phyloP scores from a whole-genome alignment of 371 early-diverging fungal species.

The Apophysomyces sp. region DNA sequence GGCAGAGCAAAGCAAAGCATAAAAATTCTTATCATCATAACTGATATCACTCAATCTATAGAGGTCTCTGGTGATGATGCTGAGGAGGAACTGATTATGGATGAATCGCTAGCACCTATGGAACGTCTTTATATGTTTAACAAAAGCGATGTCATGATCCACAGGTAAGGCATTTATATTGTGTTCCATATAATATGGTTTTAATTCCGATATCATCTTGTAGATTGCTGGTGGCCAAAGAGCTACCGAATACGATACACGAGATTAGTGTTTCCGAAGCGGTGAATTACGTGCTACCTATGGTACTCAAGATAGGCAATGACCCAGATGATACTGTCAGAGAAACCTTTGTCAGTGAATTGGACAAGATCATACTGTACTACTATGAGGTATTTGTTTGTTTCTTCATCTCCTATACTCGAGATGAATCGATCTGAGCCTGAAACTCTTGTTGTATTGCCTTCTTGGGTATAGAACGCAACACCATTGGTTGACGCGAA shows the following conservation, averaged over 20 bases:
- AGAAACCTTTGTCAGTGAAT: conserved; percentile 52
- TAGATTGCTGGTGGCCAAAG: conserved; percentile 37
- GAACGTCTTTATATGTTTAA: conserved; percentile 51
- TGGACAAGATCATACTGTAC: conserved; percentile 51
- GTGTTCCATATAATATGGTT: background rate
- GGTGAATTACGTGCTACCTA: conserved; percentile 45
- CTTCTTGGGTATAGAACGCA: conserved; percentile 18
- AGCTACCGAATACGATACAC: conserved; percentile 37
- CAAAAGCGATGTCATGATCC: conserved; percentile 45
- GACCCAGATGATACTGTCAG: conserved; percentile 52
- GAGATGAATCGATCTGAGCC: background rate
- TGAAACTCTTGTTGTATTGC: background rate
- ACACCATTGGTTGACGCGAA: conserved; percentile 18
- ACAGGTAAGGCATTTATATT: conserved; percentile 29
- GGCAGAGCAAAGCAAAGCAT: background rate
- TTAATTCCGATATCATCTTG: background rate
- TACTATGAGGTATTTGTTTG: conserved; percentile 44
- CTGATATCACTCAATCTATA: background rate
- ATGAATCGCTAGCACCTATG: conserved; percentile 46
- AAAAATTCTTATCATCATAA: background rate
- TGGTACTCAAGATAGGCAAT: conserved; percentile 39
- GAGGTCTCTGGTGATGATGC: conserved; percentile 35
- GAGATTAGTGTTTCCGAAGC: conserved; percentile 46
- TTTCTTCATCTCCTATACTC: background rate
- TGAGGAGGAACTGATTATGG: conserved; percentile 45